A percentile compares a stretch with the other conserved stretches of the same genome.
phyloP scores from a whole-genome alignment of 805 yeast species.

The Ogataea salicorniae region DNA sequence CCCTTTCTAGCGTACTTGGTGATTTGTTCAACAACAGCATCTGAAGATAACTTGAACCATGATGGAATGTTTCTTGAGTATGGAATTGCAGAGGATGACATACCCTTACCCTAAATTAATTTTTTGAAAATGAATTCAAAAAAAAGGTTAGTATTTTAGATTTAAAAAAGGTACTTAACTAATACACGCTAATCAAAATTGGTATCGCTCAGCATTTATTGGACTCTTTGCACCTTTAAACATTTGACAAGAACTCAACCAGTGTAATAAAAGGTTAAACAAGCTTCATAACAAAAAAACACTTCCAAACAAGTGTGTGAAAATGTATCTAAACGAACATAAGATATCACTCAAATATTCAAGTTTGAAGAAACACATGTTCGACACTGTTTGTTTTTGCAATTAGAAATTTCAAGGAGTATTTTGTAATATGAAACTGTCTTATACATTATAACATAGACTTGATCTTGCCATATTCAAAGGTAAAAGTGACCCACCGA shows the following conservation, averaged over 20 bases:
- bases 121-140: conserved; percentile 2
- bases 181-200: conserved; percentile 36
- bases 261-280: too few relatives aligned
- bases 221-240: background rate
- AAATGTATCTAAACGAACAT: too few relatives aligned
- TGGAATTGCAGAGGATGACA: conserved; percentile 97
- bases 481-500: conserved; percentile 21
- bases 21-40: conserved; percentile 95
- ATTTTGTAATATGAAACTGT: background rate
- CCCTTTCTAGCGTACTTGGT: conserved; percentile 99
- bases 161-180: conserved; percentile 24
- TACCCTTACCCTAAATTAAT: conserved; percentile 87
- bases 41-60: conserved; percentile 98
- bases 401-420: background rate
- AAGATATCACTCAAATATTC: too few relatives aligned
- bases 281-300: too few relatives aligned
- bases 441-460: background rate
- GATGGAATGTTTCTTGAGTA: conserved; percentile 98
- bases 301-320: too few relatives aligned
- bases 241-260: too few relatives aligned
- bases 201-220: conserved; percentile 44
- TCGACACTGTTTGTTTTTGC: too few relatives aligned
- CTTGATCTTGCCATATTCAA: background rate
- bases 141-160: conserved; percentile 37
- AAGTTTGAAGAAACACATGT: too few relatives aligned